Conservation (phyloP, 78 protist species). For the Tieghemostelium lacteum region DNA sequence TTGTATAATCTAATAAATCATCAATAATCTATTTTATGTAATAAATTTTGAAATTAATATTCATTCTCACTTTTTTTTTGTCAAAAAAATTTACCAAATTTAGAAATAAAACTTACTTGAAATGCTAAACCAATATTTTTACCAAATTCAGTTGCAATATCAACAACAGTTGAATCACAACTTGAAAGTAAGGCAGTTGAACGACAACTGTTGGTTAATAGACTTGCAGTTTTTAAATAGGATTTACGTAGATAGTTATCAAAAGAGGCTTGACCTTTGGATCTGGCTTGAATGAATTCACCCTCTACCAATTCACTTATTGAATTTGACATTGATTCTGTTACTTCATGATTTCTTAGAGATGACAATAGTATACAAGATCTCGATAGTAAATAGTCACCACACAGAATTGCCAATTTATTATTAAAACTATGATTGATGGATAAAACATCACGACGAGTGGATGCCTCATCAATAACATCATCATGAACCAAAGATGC, state of each 20-base stretch:
- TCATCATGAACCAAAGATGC: slow-evolving; percentile 96
- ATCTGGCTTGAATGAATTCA: slow-evolving; percentile 90
- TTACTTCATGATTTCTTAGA: slow-evolving; percentile 56
- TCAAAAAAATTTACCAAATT: too few relatives aligned
- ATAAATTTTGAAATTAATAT: neutral
- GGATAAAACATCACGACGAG: slow-evolving; percentile 39
- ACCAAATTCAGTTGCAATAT: slow-evolving; percentile 75
- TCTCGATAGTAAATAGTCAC: slow-evolving; percentile 55
- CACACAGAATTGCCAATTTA: slow-evolving; percentile 55
- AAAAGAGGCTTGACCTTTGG: slow-evolving; percentile 8
- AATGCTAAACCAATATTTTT: slow-evolving; percentile 94
- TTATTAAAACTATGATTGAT: slow-evolving; percentile 30
- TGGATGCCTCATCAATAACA: slow-evolving; percentile 75
- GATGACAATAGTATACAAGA: slow-evolving; percentile 71
- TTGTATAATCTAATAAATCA: slow-evolving; percentile 91
- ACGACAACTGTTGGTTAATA: slow-evolving; percentile 86
- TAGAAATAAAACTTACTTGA: slow-evolving; percentile 73
- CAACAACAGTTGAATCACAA: neutral
- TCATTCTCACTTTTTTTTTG: too few relatives aligned
- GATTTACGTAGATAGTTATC: slow-evolving; percentile 90
- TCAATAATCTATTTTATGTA: slow-evolving; percentile 84
- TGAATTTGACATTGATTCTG: slow-evolving; percentile 72
- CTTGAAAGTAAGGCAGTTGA: slow-evolving; percentile 45
- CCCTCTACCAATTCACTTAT: slow-evolving; percentile 92
- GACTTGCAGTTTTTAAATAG: slow-evolving; percentile 92